Evolutionary conservation across 2,329 filamentous ascomycete genomes (phyloP), one percentile per base, ranked within the genome.

Genomic region (Thyridium curvatum): DNA sequence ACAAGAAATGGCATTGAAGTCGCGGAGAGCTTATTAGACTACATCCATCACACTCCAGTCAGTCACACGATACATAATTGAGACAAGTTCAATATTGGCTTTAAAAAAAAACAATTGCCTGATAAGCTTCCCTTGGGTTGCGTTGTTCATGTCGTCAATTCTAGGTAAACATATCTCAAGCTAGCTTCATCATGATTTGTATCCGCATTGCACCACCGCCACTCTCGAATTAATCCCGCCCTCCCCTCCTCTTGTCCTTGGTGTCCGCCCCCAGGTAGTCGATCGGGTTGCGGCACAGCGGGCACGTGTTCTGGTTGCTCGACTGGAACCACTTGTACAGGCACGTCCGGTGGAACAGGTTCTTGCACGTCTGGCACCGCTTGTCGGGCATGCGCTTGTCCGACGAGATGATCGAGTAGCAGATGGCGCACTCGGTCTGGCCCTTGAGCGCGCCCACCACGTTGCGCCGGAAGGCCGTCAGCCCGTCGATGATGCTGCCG

Each of bases 241-340:
- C 21, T 6, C 21, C 21, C 21, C 21, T 26, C 21, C 21, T 6
- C 21, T 10, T n/a, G n/a, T 30, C 18, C 35, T 29, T 37, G 26
- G 46, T 48, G 36, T 47, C 48, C n/a, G 44, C 30, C 1, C 53
- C 52, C 16, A 57, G 42, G 41, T 79, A 80, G 39, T 79, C 75
- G 59, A 96, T 96, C 16, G 85, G 82, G 58, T 94, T 95, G 52
- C 93, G 75, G 64, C 93, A 98, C 47, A 98, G 68, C 35, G 93
- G 93, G 62, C 93, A 98, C 35, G 84, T 91, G 53, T 86, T 93
- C 54, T 87, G 83, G 61, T 87, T 94, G 58, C 89, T 95, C 52
- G 76, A 91, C 71, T 87, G 86, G 70, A 98, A 97, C 93, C 93
- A 98, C 64, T 91, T 90, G 68, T 88, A 95, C 63, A 98, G 64